These are phyloP conservation scores for Cytospora paraplurivora DNA, from an alignment of 2,329 filamentous ascomycete species.

Conservation along the genomic window DNA sequence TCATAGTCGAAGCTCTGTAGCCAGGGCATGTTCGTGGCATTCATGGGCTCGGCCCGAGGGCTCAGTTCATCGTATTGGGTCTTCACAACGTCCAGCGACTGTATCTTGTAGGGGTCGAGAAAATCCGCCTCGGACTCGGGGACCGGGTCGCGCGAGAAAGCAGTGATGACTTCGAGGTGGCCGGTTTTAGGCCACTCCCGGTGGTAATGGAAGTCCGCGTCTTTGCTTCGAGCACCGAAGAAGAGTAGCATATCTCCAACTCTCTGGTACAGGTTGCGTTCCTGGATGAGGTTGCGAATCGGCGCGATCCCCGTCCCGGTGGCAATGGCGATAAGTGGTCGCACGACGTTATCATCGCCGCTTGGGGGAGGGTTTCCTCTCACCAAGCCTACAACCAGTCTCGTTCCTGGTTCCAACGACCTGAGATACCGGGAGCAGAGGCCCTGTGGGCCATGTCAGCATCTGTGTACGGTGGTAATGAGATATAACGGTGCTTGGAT, in stretches of 20 bases:
- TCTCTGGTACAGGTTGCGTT: conserved; percentile 52
- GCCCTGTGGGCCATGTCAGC: conserved; percentile 46
- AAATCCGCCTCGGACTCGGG: conserved; percentile 7
- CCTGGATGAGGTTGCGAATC: conserved; percentile 76
- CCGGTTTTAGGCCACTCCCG: conserved; percentile 65
- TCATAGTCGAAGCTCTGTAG: conserved; percentile 27
- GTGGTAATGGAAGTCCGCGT: conserved; percentile 79
- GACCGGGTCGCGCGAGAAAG: conserved; percentile 51
- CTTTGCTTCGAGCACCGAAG: conserved; percentile 78
- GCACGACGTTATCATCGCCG: conserved; percentile 41
- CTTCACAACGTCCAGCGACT: background rate
- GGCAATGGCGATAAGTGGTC: conserved; percentile 74
- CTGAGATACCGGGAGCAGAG: conserved; percentile 88
- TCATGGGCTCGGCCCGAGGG: conserved; percentile 13
- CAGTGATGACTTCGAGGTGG: conserved; percentile 43
- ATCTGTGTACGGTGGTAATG: background rate
- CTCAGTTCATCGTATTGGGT: conserved; percentile 29
- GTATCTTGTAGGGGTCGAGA: conserved; percentile 20
- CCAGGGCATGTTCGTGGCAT: conserved; percentile 25
- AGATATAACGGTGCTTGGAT: background rate
- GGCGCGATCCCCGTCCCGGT: conserved; percentile 88
- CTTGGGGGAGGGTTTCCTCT: conserved; percentile 50
- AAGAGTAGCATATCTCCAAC: conserved; percentile 60
- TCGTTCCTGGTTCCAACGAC: conserved; percentile 58
- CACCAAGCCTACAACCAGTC: conserved; percentile 62